These are phyloP conservation scores for Spirogloea muscicola DNA, from an alignment of 139 green algal genomes.

Conservation along the genomic window DNA sequence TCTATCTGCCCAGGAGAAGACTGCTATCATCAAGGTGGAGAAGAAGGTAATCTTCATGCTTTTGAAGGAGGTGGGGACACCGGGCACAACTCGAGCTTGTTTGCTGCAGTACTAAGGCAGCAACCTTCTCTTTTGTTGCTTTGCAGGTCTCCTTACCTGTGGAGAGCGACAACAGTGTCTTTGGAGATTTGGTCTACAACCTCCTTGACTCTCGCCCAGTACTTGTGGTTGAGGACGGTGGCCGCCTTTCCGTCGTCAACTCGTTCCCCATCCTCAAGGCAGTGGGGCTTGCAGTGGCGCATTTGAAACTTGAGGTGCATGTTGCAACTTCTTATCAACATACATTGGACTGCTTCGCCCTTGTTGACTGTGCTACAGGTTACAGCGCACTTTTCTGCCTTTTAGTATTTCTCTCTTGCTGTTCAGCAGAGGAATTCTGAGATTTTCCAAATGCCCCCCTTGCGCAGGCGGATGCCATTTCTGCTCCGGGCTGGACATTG, in stretches of 20 bases:
- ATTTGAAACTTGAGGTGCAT: conserved; percentile 7
- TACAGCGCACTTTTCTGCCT: too few relatives aligned
- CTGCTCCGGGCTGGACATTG: neutral
- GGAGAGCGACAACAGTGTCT: too few relatives aligned
- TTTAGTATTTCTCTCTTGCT: too few relatives aligned
- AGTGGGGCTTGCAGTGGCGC: neutral
- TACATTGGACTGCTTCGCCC: too few relatives aligned
- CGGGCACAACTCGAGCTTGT: too few relatives aligned
- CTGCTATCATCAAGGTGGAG: conserved; percentile 26
- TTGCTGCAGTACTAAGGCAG: neutral
- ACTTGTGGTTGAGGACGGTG: conserved; percentile 1
- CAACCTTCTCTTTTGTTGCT: neutral
- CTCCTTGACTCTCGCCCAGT: neutral
- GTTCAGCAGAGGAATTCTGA: too few relatives aligned
- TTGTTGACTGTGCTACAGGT: too few relatives aligned
- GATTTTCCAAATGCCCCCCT: too few relatives aligned
- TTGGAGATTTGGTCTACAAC: conserved; percentile 32
- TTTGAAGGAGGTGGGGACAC: too few relatives aligned
- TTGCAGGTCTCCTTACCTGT: too few relatives aligned
- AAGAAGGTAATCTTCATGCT: too few relatives aligned
- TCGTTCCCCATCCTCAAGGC: conserved; percentile 14
- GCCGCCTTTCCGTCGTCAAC: neutral
- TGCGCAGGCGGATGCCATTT: neutral
- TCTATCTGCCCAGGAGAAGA: conserved; percentile 21
- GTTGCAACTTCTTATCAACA: too few relatives aligned